Conservation (phyloP, 371 early-diverging fungal genomes). For the Parasitella parasitica region DNA sequence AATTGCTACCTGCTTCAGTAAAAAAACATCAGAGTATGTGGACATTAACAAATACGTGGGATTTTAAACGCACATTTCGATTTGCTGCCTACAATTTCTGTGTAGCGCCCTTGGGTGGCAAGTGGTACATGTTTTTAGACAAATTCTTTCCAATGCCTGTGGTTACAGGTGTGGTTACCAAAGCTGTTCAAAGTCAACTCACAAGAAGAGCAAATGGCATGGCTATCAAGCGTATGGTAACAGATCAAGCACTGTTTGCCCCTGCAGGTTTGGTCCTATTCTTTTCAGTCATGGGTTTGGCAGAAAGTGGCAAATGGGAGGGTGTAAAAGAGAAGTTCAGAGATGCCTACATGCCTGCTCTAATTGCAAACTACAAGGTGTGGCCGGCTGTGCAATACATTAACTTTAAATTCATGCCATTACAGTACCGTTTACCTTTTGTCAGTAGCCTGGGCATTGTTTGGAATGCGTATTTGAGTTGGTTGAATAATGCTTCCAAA, state of each 20-base stretch:
- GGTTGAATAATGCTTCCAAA: conserved; percentile 59
- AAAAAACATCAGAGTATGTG: conserved; percentile 25
- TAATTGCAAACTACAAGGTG: conserved; percentile 76
- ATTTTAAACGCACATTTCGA: conserved; percentile 40
- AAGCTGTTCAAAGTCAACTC: conserved; percentile 15
- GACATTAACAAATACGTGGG: conserved; percentile 29
- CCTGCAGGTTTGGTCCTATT: conserved; percentile 71
- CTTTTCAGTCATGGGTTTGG: conserved; percentile 66
- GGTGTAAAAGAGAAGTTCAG: conserved; percentile 63
- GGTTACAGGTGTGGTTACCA: conserved; percentile 4
- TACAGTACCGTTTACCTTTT: conserved; percentile 73
- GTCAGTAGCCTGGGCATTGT: conserved; percentile 73
- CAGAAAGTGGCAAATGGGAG: conserved; percentile 55
- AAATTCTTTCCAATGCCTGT: conserved; percentile 60
- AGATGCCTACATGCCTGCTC: conserved; percentile 59
- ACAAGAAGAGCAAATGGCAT: conserved; percentile 23
- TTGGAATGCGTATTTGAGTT: conserved; percentile 80
- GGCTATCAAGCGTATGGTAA: conserved; percentile 48
- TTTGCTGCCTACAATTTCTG: conserved; percentile 74
- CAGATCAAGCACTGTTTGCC: conserved; percentile 75
- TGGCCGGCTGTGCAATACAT: conserved; percentile 82
- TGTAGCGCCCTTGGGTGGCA: conserved; percentile 72
- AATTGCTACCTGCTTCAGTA: conserved; percentile 14
- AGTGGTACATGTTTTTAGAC: conserved; percentile 75
- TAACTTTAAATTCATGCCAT: conserved; percentile 78